Evolutionary conservation across 169 alveolate species (phyloP).

Genomic region (Eimeria necatrix): DNA sequence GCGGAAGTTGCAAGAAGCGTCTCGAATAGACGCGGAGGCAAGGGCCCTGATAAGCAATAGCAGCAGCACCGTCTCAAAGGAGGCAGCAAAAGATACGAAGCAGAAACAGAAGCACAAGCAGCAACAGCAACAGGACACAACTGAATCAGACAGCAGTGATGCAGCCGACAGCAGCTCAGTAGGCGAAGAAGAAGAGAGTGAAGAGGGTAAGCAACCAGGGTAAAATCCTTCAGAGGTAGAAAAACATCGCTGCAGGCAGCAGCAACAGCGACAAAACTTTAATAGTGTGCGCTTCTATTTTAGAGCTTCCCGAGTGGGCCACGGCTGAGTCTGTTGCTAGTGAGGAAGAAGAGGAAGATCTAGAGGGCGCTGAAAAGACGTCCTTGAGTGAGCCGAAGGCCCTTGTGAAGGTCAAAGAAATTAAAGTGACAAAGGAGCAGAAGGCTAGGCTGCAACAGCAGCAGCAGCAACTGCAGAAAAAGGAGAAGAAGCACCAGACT

Average conservation of each 20-base stretch:
- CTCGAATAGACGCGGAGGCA: not conserved
- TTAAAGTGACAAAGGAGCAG: not conserved
- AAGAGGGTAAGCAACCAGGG: not conserved
- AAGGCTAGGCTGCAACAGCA: constrained; percentile 33
- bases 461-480: constrained; percentile 41
- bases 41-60: constrained; percentile 4
- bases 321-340: not conserved
- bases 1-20: constrained; percentile 21
- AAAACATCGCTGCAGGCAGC: not conserved
- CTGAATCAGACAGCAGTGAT: not conserved
- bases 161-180: constrained; percentile 8
- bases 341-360: not conserved
- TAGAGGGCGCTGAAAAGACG: not conserved
- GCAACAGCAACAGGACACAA: not conserved
- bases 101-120: not conserved
- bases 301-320: constrained; percentile 15
- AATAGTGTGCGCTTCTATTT: not conserved
- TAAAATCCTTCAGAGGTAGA: not conserved
- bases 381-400: not conserved
- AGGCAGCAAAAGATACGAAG: not conserved
- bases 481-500: not conserved
- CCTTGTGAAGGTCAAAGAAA: not conserved
- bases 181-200: not conserved
- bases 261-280: not conserved
- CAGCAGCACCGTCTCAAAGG: not conserved